Evolutionary conservation across 805 yeast genomes (phyloP).

Genomic region (Pichia gijzeniarum): DNA sequence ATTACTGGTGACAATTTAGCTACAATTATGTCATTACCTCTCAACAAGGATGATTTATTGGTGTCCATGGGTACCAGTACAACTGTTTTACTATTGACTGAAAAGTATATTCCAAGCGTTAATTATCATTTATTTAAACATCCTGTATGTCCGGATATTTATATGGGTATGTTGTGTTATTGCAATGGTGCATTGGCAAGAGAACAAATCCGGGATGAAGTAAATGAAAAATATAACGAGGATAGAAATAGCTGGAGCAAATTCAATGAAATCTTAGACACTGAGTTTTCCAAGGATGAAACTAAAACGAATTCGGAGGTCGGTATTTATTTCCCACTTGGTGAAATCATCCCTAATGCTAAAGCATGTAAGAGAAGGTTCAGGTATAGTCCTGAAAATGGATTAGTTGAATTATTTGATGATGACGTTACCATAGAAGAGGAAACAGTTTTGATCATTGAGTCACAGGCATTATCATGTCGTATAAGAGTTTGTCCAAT

Average conservation of each 20-base stretch:
- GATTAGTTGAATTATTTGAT: conserved; percentile 26
- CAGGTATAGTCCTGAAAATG: conserved; percentile 29
- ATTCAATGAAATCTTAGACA: conserved; percentile 52
- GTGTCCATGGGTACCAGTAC: conserved; percentile 90
- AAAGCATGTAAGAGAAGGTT: conserved; percentile 56
- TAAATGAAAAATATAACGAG: conserved; percentile 41
- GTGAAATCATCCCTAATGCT: conserved; percentile 88
- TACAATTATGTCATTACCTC: conserved; percentile 76
- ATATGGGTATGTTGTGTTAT: conserved; percentile 94
- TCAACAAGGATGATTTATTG: conserved; percentile 67
- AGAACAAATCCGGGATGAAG: conserved; percentile 60
- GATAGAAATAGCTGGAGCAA: conserved; percentile 47
- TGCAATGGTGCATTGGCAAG: conserved; percentile 88
- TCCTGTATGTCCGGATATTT: conserved; percentile 69
- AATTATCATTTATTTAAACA: conserved; percentile 83
- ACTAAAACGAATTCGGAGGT: conserved; percentile 29
- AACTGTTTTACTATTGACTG: conserved; percentile 76
- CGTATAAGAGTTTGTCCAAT: conserved; percentile 74
- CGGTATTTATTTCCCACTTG: conserved; percentile 80
- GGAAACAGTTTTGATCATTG: conserved; percentile 75
- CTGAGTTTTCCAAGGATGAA: neutral
- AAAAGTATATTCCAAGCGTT: conserved; percentile 68
- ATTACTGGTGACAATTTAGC: conserved; percentile 92
- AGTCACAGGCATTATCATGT: conserved; percentile 82
- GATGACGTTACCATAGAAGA: conserved; percentile 43